Conservation (phyloP, 495 filamentous ascomycete species). For the Hypoxylon fuscum region DNA sequence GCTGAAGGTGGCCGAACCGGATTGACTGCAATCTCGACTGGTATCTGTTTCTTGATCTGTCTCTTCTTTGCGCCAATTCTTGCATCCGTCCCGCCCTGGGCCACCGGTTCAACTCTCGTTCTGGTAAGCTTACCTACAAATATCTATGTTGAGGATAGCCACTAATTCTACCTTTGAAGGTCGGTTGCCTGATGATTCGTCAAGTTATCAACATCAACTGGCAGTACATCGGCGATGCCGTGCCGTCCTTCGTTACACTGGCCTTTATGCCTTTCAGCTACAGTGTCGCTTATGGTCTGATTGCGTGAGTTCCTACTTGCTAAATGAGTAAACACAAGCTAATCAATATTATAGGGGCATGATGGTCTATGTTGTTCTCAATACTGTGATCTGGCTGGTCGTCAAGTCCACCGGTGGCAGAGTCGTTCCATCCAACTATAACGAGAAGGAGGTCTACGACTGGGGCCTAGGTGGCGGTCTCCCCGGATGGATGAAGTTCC, state of each 20-base stretch:
- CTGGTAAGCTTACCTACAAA: constrained; percentile 59
- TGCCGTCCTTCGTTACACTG: constrained; percentile 83
- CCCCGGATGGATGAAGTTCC: constrained; percentile 44
- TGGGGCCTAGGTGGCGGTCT: constrained; percentile 58
- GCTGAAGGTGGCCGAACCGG: constrained; percentile 83
- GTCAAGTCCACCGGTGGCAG: constrained; percentile 64
- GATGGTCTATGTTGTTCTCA: constrained; percentile 75
- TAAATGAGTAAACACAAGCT: constrained; percentile 4
- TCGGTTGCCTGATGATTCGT: constrained; percentile 66
- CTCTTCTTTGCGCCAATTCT: constrained; percentile 87
- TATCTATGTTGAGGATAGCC: not conserved
- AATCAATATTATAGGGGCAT: constrained; percentile 62
- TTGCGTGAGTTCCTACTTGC: constrained; percentile 60
- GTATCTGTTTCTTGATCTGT: constrained; percentile 78
- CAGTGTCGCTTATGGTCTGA: constrained; percentile 80
- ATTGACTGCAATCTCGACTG: constrained; percentile 76
- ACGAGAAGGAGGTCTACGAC: constrained; percentile 79
- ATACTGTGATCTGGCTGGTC: constrained; percentile 66
- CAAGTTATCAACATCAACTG: constrained; percentile 64
- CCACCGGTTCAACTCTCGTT: constrained; percentile 81
- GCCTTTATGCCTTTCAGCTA: constrained; percentile 84
- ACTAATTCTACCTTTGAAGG: constrained; percentile 44
- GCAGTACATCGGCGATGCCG: constrained; percentile 70
- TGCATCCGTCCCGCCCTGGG: constrained; percentile 85
- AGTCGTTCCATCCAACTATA: constrained; percentile 74